phyloP scores from a whole-genome alignment of 2,329 filamentous ascomycete genomes.

The Pseudogymnoascus sp. region DNA sequence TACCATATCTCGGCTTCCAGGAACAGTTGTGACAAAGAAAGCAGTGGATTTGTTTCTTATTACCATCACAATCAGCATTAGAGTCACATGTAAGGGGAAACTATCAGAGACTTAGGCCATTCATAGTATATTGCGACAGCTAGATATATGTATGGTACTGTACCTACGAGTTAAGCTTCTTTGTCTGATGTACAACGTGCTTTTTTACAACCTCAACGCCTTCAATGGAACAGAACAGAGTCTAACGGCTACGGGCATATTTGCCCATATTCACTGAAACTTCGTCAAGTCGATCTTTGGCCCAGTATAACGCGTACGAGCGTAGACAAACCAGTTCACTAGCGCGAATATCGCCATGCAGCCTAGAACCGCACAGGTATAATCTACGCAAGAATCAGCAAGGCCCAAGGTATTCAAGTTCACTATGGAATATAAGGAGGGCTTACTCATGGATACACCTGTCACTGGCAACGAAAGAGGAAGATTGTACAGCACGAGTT shows the following conservation, averaged over 20 bases:
- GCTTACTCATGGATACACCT: neutral
- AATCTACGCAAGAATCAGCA: slow-evolving; percentile 1
- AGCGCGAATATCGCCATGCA: neutral
- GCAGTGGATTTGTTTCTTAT: neutral
- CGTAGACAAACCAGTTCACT: slow-evolving; percentile 4
- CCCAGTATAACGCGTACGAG: neutral
- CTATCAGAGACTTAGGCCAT: neutral
- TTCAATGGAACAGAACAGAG: neutral
- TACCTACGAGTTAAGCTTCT: neutral
- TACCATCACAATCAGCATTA: neutral
- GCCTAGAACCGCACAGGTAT: neutral
- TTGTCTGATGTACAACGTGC: neutral
- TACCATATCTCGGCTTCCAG: neutral
- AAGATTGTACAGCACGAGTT: neutral
- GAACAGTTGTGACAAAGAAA: neutral
- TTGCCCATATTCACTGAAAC: neutral
- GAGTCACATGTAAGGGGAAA: neutral
- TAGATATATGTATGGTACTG: slow-evolving; percentile 1
- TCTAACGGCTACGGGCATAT: neutral
- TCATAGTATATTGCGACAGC: neutral
- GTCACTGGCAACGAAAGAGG: neutral
- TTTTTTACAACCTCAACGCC: neutral
- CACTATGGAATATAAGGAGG: neutral
- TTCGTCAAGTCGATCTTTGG: slow-evolving; percentile 2
- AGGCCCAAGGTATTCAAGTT: neutral